A percentile compares a stretch with the other conserved stretches of the same genome.
Evolutionary conservation across 306 rosid genomes (phyloP).

Genomic region (Vicia villosa): DNA sequence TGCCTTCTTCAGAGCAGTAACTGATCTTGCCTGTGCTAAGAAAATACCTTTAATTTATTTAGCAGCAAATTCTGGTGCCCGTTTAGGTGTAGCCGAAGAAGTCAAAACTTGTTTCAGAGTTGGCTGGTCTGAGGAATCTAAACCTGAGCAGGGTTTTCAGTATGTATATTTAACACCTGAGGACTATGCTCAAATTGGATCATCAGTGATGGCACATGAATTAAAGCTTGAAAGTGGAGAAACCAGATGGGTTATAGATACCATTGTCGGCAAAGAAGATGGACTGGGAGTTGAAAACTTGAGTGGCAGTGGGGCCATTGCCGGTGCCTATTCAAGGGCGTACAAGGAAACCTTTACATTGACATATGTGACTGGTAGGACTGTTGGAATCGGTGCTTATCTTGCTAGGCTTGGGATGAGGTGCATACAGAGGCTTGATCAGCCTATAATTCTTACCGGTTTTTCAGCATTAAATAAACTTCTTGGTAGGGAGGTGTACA

Average conservation of each 20-base stretch:
- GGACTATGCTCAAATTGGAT: slow-evolving; percentile 81
- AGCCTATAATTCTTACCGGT: slow-evolving; percentile 95
- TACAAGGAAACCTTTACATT: slow-evolving; percentile 90
- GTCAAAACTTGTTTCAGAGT: slow-evolving; percentile 90
- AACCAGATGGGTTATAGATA: slow-evolving; percentile 92
- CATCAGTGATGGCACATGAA: slow-evolving; percentile 85
- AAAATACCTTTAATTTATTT: slow-evolving; percentile 87
- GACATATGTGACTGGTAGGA: slow-evolving; percentile 95
- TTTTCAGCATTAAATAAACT: slow-evolving; percentile 96
- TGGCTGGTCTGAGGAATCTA: slow-evolving; percentile 97
- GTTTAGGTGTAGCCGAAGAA: slow-evolving; percentile 96
- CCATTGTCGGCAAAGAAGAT: slow-evolving; percentile 94
- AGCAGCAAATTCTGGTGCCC: slow-evolving; percentile 99
- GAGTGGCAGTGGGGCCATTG: slow-evolving; percentile 97
- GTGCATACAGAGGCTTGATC: slow-evolving; percentile 98
- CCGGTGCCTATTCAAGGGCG: slow-evolving; percentile 94
- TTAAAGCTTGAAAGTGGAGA: slow-evolving; percentile 76
- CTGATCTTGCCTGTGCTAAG: slow-evolving; percentile 85
- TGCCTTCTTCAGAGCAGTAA: slow-evolving; percentile 88
- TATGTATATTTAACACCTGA: slow-evolving; percentile 82
- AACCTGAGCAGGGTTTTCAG: slow-evolving; percentile 91
- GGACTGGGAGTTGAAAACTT: slow-evolving; percentile 96
- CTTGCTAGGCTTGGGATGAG: slow-evolving; percentile 99
- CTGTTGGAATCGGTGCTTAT: slow-evolving; percentile 98
- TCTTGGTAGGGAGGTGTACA: slow-evolving; percentile 97